Base-by-base conservation (phyloP, 345 rosid species). In the Nephelium lappaceum region DNA sequence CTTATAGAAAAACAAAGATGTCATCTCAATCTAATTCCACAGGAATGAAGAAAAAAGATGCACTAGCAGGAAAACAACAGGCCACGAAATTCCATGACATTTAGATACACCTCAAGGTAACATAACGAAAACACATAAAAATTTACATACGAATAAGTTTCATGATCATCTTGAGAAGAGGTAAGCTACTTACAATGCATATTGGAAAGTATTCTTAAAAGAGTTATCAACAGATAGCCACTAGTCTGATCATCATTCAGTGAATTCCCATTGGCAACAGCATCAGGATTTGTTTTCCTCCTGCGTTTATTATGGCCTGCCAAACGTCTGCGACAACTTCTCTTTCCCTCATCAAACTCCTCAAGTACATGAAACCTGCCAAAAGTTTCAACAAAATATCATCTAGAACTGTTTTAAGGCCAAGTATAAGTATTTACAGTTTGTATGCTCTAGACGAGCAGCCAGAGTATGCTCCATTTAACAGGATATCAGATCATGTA, bases 301-400 rank as follows among this genome's bases (percentile, higher is more conserved):
- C 99, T 92, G 78, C 99, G 88, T 79, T 93, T 94, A 83, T 97
- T 94, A 81, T 97, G 99, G 23, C 99, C 98, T 84, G 99, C 99
- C 86, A 97, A 85, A 76, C 99, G 98, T 79, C 98, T 90, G 43
- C 99, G 95, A 76, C 99, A 97, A 77, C 99, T 97, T 88, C 99
- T 89, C 90, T 94, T 97, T 11, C 99, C 99, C 83, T 97, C 99
- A 84, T 97, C 98, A 82, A 97, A 97, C 84, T 97, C 99, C 86
- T 92, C 89, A 86, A 97, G 98, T 80, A 86, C 90, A 85, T 97
- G 99, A 84, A 97, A 97, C 91, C 99, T 97, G 83, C 71, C 68
- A 83, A 69, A 67, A 76, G 67, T 10, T 31, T 69, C 9, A 73
- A 60, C 60, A 64, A 68, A 23, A 69, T 42, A 74, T 69, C 61